Percentiles rank a stretch among this genome's conserved stretches.
phyloP scores from a whole-genome alignment of 2,329 filamentous ascomycete genomes.

The Pseudogymnoascus sp. region DNA sequence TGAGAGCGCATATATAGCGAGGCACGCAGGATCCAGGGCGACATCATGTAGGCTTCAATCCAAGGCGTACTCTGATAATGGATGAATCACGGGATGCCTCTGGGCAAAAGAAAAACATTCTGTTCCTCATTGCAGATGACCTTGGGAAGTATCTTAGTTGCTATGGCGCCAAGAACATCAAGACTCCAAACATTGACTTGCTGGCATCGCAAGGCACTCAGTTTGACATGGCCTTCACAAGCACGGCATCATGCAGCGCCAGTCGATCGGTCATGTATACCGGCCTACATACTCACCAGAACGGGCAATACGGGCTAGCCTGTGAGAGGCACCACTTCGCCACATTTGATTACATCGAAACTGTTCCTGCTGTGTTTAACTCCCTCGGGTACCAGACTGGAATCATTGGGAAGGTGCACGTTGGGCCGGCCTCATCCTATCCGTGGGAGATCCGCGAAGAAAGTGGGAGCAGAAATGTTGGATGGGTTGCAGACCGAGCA shows the following conservation, averaged over 20 bases:
- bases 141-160: constrained; percentile 33
- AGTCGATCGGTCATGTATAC: constrained; percentile 42
- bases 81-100: background rate
- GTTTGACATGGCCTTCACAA: constrained; percentile 37
- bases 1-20: background rate
- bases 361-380: constrained; percentile 34
- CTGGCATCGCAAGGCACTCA: constrained; percentile 32
- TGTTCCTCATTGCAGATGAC: constrained; percentile 38
- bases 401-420: constrained; percentile 43
- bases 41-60: background rate
- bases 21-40: background rate
- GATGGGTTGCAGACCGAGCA: constrained; percentile 33
- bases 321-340: constrained; percentile 35
- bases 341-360: constrained; percentile 38
- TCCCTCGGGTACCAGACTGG: constrained; percentile 37
- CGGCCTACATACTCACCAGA: constrained; percentile 42
- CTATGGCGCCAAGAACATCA: constrained; percentile 30
- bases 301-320: constrained; percentile 40
- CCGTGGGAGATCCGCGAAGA: constrained; percentile 36
- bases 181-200: constrained; percentile 35
- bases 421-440: constrained; percentile 35
- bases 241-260: constrained; percentile 41
- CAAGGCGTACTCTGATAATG: background rate
- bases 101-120: constrained; percentile 26
- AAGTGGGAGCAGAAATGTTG: constrained; percentile 38